Base-by-base conservation (phyloP, 345 rosid species). In the Corymbia maculata region DNA sequence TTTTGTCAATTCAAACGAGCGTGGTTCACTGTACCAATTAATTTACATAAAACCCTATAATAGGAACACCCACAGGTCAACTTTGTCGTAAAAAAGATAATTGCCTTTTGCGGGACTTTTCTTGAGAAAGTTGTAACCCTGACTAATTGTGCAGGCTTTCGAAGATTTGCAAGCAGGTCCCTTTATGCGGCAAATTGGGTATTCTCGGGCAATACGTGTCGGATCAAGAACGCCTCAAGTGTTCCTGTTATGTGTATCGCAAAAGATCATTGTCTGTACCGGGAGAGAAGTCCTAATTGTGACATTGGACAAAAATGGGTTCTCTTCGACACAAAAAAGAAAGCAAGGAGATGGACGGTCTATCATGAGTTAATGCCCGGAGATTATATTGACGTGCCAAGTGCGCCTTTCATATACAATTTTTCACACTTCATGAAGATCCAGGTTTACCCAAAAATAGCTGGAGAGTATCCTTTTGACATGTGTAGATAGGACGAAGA, bases 341-440 rank as follows among this genome's bases (percentile, higher is more conserved):
- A 51, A 51, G 14, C 13, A 13, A 14, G 52, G 2, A 51, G 52
- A 57, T 9, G n/a, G 66, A 26, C 12, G 7, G 16, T 61, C 32
- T 2, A 13, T 8, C 15, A 28, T 28, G 70, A 61, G 70, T 28
- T 61, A 61, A 61, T 61, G 70, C 32, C 68, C 16, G 32, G 68
- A 26, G 68, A 61, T 61, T n/a, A 28, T 61, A 12, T 61, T 13
- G 8, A 61, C 16, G 4, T 61, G 2, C 32, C 32, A 28, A 26
- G 1, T 2, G n/a, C n/a, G 26, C 66, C 30, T 28, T 6, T 12
- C 15, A 21, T 0, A 9, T 2, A 1, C 4, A 4, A 1, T 19
- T 1, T 2, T 17, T 6, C 8, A 53, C 8, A 8, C 61, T 4
- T 8, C 2, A 5, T 1, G 12, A 11, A 3, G 14, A 12, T 61